phyloP scores from a whole-genome alignment of 495 filamentous ascomycete genomes.

The Beverwykella pulmonaria region DNA sequence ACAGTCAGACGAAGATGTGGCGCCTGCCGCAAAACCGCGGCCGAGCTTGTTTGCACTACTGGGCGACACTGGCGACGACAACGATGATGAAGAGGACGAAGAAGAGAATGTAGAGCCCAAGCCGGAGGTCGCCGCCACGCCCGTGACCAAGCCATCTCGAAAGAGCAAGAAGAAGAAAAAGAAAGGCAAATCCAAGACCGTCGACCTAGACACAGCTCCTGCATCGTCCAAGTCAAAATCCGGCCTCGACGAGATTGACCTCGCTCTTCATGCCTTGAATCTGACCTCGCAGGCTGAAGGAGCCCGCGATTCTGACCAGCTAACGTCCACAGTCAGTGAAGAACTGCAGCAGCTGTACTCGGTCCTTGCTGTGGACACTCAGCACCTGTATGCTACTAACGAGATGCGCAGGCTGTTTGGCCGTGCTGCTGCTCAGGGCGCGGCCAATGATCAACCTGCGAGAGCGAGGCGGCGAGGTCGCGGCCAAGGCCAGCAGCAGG shows the following conservation, averaged over 20 bases:
- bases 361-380: constrained; percentile 74
- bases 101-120: constrained; percentile 16
- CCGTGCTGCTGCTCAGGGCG: constrained; percentile 68
- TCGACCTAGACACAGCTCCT: constrained; percentile 24
- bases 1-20: constrained; percentile 40
- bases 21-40: constrained; percentile 19
- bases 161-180: constrained; percentile 50
- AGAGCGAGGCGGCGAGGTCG: constrained; percentile 53
- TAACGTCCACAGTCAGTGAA: constrained; percentile 34
- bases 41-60: constrained; percentile 37
- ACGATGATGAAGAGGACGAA: constrained; percentile 42
- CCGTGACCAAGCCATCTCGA: constrained; percentile 33
- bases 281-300: constrained; percentile 36
- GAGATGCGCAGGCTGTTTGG: constrained; percentile 96
- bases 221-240: constrained; percentile 13
- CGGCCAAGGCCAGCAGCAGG: constrained; percentile 63
- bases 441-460: constrained; percentile 51
- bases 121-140: background rate
- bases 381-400: constrained; percentile 80
- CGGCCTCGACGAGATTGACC: constrained; percentile 79
- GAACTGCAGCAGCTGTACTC: constrained; percentile 52
- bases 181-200: constrained; percentile 52
- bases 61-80: constrained; percentile 40
- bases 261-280: constrained; percentile 69
- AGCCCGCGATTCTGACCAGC: constrained; percentile 36